phyloP scores from a whole-genome alignment of 352 stramenopile genomes.

The Globisporangium rhizosaccharum region DNA sequence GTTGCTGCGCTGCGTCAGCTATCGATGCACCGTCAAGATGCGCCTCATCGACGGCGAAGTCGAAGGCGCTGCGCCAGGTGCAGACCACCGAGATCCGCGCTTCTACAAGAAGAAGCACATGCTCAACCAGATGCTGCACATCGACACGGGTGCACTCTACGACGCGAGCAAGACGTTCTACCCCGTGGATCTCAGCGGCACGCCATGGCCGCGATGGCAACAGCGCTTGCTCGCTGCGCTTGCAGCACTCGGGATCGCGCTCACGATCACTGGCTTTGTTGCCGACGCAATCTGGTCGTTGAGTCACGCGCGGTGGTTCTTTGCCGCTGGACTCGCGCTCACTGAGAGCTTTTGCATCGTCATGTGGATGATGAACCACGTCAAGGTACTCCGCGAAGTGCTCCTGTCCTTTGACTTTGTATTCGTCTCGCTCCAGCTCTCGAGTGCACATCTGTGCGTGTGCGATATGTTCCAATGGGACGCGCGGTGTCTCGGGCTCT shows the following conservation, averaged over 20 bases:
- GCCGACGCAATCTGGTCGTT: not conserved
- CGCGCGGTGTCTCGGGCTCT: not conserved
- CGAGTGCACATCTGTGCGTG: constrained; percentile 10
- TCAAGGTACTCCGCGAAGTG: constrained; percentile 9
- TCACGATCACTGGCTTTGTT: not conserved
- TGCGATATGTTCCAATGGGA: constrained; percentile 18
- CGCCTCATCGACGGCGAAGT: not conserved
- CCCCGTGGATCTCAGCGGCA: not conserved
- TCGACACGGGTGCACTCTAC: not conserved
- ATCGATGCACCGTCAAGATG: constrained; percentile 3
- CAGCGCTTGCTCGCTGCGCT: not conserved
- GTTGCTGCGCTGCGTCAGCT: constrained; percentile 6
- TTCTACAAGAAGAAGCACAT: not conserved
- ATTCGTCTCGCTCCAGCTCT: constrained; percentile 18
- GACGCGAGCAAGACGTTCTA: constrained; percentile 6
- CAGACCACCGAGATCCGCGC: not conserved
- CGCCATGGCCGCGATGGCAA: not conserved
- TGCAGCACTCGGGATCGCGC: not conserved
- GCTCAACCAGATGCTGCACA: not conserved
- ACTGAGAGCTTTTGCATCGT: not conserved
- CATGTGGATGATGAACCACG: constrained; percentile 1
- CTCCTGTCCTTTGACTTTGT: constrained; percentile 18
- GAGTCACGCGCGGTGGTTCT: not conserved
- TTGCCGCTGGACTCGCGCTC: not conserved
- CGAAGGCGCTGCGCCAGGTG: not conserved